A percentile compares a stretch with the other conserved stretches of the same genome.
Evolutionary conservation across 768 basidiomycete genomes (phyloP).

Genomic region (Brasilioporus rufonigricans): DNA sequence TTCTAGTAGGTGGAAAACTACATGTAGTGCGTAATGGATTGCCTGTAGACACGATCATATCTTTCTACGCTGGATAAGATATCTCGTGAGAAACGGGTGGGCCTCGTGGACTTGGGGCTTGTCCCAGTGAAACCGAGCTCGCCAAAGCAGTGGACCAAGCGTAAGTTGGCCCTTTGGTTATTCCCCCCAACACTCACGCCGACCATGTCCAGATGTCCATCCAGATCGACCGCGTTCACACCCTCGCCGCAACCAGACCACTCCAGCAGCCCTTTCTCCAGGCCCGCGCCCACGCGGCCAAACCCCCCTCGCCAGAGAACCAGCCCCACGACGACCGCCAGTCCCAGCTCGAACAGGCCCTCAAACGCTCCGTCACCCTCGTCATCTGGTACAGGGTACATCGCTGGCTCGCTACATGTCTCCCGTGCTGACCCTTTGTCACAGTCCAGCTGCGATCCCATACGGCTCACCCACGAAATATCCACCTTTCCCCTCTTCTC

Average conservation of each 20-base stretch:
- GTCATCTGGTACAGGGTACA: conserved; percentile 69
- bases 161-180: conserved; percentile 2
- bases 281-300: conserved; percentile 2
- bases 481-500: conserved; percentile 67
- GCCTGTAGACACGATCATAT: too few species aligned
- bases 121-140: conserved; percentile 14
- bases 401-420: not conserved
- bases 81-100: conserved; percentile 13
- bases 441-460: conserved; percentile 52
- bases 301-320: conserved; percentile 11
- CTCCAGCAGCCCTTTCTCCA: conserved; percentile 13
- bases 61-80: too few species aligned
- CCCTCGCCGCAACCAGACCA: conserved; percentile 17
- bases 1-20: too few species aligned
- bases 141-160: conserved; percentile 13
- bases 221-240: conserved; percentile 29
- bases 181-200: not conserved
- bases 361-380: conserved; percentile 57
- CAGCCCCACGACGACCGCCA: conserved; percentile 20
- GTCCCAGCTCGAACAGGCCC: conserved; percentile 35
- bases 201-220: conserved; percentile 19
- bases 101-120: conserved; percentile 20
- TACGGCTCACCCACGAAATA: conserved; percentile 55
- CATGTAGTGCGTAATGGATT: too few species aligned
- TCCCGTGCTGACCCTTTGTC: conserved; percentile 2